phyloP scores from a whole-genome alignment of 441 rosid species.

The Pelargonium citronellum region DNA sequence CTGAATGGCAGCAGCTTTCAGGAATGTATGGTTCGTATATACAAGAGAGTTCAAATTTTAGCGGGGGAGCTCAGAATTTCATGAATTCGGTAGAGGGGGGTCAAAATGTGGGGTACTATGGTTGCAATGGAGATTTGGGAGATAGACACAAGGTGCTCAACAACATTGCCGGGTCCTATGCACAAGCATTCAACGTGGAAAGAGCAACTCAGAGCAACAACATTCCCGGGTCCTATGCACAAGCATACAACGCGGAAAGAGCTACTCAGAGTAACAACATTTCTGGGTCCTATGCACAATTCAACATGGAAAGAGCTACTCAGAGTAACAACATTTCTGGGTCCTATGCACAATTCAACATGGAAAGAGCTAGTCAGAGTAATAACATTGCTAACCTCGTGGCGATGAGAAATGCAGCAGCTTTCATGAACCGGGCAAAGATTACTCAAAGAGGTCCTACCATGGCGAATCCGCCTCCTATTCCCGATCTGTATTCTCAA shows the following conservation, averaged over 20 bases:
- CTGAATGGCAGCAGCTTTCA: constrained; percentile 16
- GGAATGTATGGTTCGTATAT: constrained; percentile 25
- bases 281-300: too few relatives aligned
- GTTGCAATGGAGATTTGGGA: constrained; percentile 15
- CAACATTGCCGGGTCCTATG: constrained; percentile 33
- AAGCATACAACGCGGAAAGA: constrained; percentile 17
- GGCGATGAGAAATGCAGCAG: constrained; percentile 23
- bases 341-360: too few relatives aligned
- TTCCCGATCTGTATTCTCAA: constrained; percentile 31
- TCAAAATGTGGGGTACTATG: constrained; percentile 23
- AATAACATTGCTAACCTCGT: constrained; percentile 25
- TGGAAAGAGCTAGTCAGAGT: constrained; percentile 17
- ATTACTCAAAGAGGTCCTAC: constrained; percentile 19
- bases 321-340: too few relatives aligned
- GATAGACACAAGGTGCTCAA: constrained; percentile 27
- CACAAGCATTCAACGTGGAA: constrained; percentile 23
- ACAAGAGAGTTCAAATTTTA: constrained; percentile 24
- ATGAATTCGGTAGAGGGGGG: constrained; percentile 18
- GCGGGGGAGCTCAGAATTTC: constrained; percentile 25
- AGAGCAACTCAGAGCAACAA: neutral
- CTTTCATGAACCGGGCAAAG: constrained; percentile 26
- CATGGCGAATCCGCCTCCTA: constrained; percentile 22
- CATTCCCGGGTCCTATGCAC: too few relatives aligned
- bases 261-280: too few relatives aligned
- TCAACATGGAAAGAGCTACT: constrained; percentile 14